These are phyloP conservation scores for Populus pruinosa DNA, from an alignment of 345 rosid genomes.

Conservation along the genomic window DNA sequence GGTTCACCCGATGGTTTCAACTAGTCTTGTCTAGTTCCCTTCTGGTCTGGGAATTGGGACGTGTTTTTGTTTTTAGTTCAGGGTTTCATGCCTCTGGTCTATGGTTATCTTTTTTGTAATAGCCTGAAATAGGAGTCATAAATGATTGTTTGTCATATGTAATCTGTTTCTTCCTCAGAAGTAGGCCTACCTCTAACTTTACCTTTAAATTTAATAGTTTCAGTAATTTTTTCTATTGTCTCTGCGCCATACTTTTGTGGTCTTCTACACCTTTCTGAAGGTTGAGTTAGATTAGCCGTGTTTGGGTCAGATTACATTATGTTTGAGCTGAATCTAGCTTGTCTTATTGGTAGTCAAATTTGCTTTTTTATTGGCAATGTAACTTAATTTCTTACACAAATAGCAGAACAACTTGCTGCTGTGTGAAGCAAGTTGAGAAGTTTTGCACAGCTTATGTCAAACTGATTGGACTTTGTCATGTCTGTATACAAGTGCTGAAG, in stretches of 20 bases:
- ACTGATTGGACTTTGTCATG: conserved; percentile 9
- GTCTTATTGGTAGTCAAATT: background rate
- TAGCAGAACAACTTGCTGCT: conserved; percentile 11
- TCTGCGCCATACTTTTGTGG: background rate
- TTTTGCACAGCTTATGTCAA: conserved; percentile 1
- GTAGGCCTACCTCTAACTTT: background rate
- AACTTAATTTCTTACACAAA: background rate
- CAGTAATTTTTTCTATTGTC: background rate
- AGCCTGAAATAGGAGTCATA: background rate
- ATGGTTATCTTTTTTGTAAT: background rate
- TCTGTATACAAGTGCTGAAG: conserved; percentile 6
- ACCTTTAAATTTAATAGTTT: background rate
- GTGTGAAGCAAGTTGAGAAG: conserved; percentile 8
- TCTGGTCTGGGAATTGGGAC: background rate
- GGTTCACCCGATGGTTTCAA: background rate
- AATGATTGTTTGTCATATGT: background rate
- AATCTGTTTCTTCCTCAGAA: background rate
- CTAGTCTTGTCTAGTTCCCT: background rate
- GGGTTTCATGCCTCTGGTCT: background rate
- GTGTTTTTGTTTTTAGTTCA: background rate
- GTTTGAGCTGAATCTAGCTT: background rate
- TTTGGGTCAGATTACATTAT: background rate
- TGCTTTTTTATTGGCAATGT: background rate
- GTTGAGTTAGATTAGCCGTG: background rate
- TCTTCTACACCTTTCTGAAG: background rate